Base-by-base conservation (phyloP, 208 protist genomes). In the Acanthamoeba divionensis region DNA sequence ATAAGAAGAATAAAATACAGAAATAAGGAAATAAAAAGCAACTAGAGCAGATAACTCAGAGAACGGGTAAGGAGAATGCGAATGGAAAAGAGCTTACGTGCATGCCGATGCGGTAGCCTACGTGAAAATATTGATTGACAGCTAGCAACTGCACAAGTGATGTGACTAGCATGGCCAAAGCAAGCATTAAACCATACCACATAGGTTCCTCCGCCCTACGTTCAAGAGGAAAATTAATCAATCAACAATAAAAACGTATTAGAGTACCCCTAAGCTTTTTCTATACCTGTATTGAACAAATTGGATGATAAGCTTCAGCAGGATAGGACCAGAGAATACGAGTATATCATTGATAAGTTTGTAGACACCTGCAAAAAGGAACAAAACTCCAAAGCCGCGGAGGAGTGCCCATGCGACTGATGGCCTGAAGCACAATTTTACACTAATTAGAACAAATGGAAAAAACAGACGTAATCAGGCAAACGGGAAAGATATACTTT, bases 101-200 rank as follows among this genome's bases (percentile, higher is more conserved):
- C 77, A 86, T 86, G 77, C 77, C 77, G 8, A 66, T 47, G 18
- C 80, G 54, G 57, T 60, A 89, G 18, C 52, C 57, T 6, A 71
- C 73, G n/a, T 73, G 60, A 26, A 89, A 89, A 62, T 89, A 89
- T 10, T 89, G 80, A 18, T 89, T 18, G 26, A 24, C 21, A 45
- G 60, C 60, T 24, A 89, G 13, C 50, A 41, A 55, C 21, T 80
- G 69, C 1, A 54, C 44, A 13, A 33, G n/a, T 8, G 69, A 55
- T 24, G n/a, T 52, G 5, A 80, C 26, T 3, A 80, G 52, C 77
- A 66, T 60, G 47, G 47, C 36, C 13, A 7, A 26, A 21, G 75
- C 13, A 33, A 86, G 77, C 52, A 63, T 26, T 33, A 86, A 66
- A 44, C 47, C 77, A 2, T 44, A 65, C 75, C 75, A 48, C 36